Percentiles rank a stretch among this genome's conserved stretches.
phyloP scores from a whole-genome alignment of 345 rosid genomes.

The Boechera stricta region DNA sequence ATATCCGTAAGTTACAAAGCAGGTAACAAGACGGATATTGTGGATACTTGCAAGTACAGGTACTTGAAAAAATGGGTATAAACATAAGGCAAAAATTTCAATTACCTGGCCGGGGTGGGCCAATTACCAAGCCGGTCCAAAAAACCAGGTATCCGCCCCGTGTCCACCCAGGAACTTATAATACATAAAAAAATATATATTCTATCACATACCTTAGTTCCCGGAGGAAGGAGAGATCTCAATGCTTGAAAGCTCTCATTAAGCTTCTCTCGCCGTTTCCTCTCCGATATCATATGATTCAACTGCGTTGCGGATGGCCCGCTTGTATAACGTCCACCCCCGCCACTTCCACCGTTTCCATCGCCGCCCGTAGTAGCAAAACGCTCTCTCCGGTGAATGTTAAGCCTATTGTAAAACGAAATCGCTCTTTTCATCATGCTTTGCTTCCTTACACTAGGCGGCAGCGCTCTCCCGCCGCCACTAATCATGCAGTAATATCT shows the following conservation, averaged over 20 bases:
- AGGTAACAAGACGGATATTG: no score
- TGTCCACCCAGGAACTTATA: background rate
- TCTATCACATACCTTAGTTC: conserved; percentile 62
- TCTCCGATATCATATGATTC: conserved; percentile 90
- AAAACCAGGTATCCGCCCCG: no score
- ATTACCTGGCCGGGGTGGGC: no score
- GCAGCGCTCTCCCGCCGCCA: conserved; percentile 4
- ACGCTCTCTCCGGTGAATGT: conserved; percentile 50
- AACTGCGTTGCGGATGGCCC: conserved; percentile 58
- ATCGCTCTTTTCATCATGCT: conserved; percentile 64
- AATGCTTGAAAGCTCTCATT: conserved; percentile 79
- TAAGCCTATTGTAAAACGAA: conserved; percentile 50
- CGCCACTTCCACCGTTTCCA: conserved; percentile 44
- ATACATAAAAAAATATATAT: background rate
- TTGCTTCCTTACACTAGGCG: conserved; percentile 32
- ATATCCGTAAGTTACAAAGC: no score
- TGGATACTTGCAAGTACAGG: no score
- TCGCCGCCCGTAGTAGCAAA: conserved; percentile 6
- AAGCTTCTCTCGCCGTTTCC: conserved; percentile 88
- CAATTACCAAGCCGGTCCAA: no score
- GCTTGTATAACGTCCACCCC: conserved; percentile 1
- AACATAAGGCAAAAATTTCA: no score
- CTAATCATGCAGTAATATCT: conserved; percentile 18
- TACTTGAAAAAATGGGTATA: no score
- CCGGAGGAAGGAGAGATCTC: conserved; percentile 77